Percentiles rank a stretch among this genome's conserved stretches.
These are phyloP conservation scores for Tillandsia leiboldiana DNA, from an alignment of 176 grass and related monocot species.

Conservation along the genomic window DNA sequence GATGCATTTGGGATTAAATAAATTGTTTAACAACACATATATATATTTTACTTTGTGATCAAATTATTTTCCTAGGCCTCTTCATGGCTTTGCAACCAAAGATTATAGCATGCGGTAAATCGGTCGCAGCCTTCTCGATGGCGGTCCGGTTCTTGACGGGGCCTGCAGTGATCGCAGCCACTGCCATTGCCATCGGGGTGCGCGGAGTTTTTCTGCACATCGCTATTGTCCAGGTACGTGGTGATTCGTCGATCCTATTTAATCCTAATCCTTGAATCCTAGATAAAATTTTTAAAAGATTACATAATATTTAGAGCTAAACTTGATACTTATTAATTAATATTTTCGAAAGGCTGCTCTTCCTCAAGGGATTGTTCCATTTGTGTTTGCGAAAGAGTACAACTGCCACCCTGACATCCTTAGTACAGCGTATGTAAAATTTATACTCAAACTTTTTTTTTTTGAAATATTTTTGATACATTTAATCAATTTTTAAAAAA, in stretches of 20 bases:
- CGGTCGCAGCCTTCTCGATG: constrained; percentile 75
- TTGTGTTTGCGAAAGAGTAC: constrained; percentile 97
- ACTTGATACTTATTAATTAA: background rate
- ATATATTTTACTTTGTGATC: background rate
- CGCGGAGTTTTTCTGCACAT: constrained; percentile 80
- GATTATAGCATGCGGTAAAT: constrained; percentile 83
- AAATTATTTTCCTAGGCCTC: constrained; percentile 26
- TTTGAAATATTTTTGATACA: background rate
- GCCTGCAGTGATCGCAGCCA: constrained; percentile 68
- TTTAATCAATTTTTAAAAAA: background rate
- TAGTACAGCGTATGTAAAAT: constrained; percentile 73
- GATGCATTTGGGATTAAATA: background rate
- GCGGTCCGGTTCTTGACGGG: constrained; percentile 87
- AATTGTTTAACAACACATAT: background rate
- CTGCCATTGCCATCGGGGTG: constrained; percentile 65
- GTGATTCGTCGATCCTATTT: background rate
- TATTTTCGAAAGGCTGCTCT: constrained; percentile 68
- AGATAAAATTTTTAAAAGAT: constrained; percentile 3
- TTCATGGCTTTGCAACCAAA: constrained; percentile 98
- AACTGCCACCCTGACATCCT: constrained; percentile 96
- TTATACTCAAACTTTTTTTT: background rate
- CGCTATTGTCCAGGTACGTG: constrained; percentile 75
- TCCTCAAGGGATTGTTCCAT: constrained; percentile 94
- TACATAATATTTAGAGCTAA: constrained; percentile 3
- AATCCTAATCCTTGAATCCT: background rate